Evolutionary conservation across 257 asterid genomes (phyloP).

Genomic region (Forsythia suspensa): DNA sequence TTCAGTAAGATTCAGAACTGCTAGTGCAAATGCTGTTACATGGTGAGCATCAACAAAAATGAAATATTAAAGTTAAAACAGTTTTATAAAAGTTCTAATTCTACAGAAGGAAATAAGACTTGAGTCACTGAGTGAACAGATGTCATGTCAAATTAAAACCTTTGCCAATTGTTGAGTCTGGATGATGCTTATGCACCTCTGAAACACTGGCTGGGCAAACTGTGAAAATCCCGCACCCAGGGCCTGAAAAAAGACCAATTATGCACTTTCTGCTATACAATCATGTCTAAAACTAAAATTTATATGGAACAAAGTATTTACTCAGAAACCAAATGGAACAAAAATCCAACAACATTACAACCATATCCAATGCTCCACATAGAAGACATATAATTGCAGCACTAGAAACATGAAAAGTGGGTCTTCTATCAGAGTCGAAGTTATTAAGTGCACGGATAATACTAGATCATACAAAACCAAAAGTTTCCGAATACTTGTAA

Average conservation of each 20-base stretch:
- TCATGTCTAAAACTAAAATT: not conserved
- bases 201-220: conserved; percentile 91
- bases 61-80: not conserved
- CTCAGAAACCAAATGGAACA: not conserved
- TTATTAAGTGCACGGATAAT: not conserved
- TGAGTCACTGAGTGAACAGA: conserved; percentile 15
- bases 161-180: conserved; percentile 92
- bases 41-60: not conserved
- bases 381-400: not conserved
- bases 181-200: conserved; percentile 92
- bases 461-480: not conserved
- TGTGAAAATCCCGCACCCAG: conserved; percentile 82
- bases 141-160: conserved; percentile 46
- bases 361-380: not conserved
- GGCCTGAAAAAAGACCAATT: conserved; percentile 62
- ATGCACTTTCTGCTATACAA: conserved; percentile 1
- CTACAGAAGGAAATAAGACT: not conserved
- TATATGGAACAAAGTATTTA: not conserved
- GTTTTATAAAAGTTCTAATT: not conserved
- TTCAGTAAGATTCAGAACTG: not conserved
- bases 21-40: not conserved
- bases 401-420: not conserved
- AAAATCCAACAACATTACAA: not conserved
- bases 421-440: not conserved
- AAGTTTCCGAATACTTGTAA: not conserved